These are phyloP conservation scores for Plasmodium berghei DNA, from an alignment of 169 alveolate species.

Conservation along the genomic window DNA sequence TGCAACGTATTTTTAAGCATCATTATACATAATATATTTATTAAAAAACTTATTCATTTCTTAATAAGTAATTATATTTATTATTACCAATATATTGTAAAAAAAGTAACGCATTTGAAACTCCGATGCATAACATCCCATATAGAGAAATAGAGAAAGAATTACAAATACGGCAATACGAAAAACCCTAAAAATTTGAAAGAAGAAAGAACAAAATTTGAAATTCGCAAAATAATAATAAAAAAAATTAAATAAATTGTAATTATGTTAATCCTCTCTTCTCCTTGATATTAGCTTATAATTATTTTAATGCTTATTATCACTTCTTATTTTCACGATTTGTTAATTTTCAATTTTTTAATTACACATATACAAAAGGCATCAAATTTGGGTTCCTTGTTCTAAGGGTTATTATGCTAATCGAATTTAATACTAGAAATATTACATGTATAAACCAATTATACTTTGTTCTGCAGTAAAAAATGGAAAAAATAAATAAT, in stretches of 20 bases:
- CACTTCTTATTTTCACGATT: not conserved
- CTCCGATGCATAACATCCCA: constrained; percentile 68
- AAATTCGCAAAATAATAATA: not conserved
- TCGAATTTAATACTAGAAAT: constrained; percentile 72
- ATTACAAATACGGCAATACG: constrained; percentile 44
- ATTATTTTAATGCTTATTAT: not conserved
- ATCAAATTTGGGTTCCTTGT: constrained; percentile 24
- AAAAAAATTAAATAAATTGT: not conserved
- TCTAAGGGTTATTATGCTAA: constrained; percentile 53
- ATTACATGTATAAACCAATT: constrained; percentile 78
- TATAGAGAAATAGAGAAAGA: constrained; percentile 41
- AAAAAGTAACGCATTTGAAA: constrained; percentile 57
- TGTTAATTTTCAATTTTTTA: constrained; percentile 3
- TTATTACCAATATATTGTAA: constrained; percentile 65
- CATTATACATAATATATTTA: too few species aligned
- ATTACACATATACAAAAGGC: constrained; percentile 79
- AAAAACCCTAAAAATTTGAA: constrained; percentile 35
- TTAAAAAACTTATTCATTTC: too few species aligned
- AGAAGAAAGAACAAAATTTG: not conserved
- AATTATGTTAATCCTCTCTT: too few species aligned
- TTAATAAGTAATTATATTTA: not conserved
- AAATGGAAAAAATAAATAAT: not conserved
- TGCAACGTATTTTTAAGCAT: too few species aligned
- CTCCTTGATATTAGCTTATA: not conserved
- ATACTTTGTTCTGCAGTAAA: constrained; percentile 75